Conservation (phyloP, 1,284 basidiomycete species). For the Irpex sp. region DNA sequence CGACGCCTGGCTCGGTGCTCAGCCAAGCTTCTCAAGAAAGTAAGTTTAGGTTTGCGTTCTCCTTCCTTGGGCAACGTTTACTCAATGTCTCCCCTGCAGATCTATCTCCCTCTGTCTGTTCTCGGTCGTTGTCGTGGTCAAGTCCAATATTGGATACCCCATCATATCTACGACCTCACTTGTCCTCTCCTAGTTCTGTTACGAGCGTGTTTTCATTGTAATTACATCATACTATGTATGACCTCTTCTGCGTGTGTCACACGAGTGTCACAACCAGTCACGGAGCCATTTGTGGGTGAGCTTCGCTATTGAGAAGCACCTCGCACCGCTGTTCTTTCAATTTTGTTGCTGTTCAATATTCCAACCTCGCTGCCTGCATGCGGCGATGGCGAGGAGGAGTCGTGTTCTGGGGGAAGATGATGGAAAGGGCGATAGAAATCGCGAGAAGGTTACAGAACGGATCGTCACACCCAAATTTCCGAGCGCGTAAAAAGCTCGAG, state of each 20-base stretch:
- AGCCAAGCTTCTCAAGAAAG: background rate
- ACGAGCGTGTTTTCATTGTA: too few relatives aligned
- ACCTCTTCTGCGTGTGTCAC: background rate
- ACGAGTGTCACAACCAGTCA: background rate
- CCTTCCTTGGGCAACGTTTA: background rate
- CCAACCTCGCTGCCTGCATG: background rate
- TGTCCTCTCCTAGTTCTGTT: background rate
- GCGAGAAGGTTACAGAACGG: constrained; percentile 5
- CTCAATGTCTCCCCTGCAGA: background rate
- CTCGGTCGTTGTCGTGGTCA: background rate
- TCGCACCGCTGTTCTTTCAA: background rate
- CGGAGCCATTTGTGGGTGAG: background rate
- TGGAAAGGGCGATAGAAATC: constrained; percentile 1
- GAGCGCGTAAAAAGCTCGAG: constrained; percentile 27
- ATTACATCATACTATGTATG: too few relatives aligned
- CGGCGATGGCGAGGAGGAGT: background rate
- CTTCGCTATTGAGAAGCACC: too few relatives aligned
- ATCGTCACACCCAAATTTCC: constrained; percentile 26
- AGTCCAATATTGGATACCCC: background rate
- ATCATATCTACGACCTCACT: background rate
- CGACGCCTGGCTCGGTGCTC: constrained; percentile 5
- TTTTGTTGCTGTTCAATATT: background rate
- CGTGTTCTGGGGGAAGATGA: background rate
- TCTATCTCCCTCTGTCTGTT: background rate
- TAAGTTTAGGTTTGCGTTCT: background rate